Conservation (phyloP, 2,329 filamentous ascomycete species). For the Colletotrichum sp. region DNA sequence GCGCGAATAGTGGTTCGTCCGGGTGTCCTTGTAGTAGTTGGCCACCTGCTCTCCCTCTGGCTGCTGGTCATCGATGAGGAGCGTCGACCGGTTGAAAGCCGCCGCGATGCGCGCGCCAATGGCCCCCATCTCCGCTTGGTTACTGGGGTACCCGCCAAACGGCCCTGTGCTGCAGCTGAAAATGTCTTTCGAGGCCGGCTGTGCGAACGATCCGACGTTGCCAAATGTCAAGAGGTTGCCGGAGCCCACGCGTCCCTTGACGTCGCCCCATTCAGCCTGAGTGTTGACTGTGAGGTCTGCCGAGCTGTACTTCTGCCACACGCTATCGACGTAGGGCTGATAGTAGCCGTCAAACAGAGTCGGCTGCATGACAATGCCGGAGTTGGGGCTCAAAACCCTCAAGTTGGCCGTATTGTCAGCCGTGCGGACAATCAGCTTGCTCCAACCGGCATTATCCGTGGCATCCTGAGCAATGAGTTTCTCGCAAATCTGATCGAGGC, state of each 20-base stretch:
- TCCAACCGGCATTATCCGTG: constrained; percentile 56
- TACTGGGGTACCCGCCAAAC: constrained; percentile 50
- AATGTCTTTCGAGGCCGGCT: constrained; percentile 54
- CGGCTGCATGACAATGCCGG: constrained; percentile 47
- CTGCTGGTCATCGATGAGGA: constrained; percentile 59
- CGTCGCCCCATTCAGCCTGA: constrained; percentile 56
- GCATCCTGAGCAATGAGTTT: constrained; percentile 50
- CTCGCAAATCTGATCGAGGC: constrained; percentile 50
- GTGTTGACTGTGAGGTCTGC: constrained; percentile 57
- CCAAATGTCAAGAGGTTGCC: constrained; percentile 44
- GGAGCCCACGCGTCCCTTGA: constrained; percentile 45
- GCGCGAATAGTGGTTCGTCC: constrained; percentile 72
- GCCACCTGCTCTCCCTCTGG: constrained; percentile 54
- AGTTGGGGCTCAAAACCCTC: constrained; percentile 60
- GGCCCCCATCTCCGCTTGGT: constrained; percentile 57
- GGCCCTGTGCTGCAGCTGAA: constrained; percentile 62
- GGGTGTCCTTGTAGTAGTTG: constrained; percentile 56
- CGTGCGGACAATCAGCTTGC: constrained; percentile 51
- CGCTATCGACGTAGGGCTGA: constrained; percentile 52
- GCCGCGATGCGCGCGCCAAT: constrained; percentile 78
- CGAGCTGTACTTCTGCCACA: constrained; percentile 55
- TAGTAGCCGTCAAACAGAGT: constrained; percentile 57
- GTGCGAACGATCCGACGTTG: constrained; percentile 44
- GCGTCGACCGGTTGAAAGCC: constrained; percentile 75
- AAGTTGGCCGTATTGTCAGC: constrained; percentile 41